Percentiles rank a stretch among this genome's conserved stretches.
Conservation (phyloP, 2,329 filamentous ascomycete species). For the Penicillium decumbens region DNA sequence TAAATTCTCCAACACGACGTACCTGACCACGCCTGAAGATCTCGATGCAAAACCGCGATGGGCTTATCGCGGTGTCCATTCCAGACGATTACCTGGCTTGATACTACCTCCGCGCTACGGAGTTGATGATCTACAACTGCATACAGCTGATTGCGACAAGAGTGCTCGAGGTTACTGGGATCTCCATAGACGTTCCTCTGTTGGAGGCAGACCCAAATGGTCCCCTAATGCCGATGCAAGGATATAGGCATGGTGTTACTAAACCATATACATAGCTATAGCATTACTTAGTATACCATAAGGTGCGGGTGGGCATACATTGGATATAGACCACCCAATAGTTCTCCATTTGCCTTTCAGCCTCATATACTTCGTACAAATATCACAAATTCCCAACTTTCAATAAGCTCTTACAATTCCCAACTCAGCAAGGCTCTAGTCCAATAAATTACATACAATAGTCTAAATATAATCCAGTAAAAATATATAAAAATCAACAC, state of each 20-base stretch:
- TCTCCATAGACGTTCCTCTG: background rate
- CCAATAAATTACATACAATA: no score
- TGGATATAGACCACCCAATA: no score
- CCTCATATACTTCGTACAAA: no score
- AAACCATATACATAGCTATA: no score
- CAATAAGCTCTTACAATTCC: no score
- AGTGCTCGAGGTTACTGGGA: slow-evolving; percentile 2
- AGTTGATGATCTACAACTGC: slow-evolving; percentile 11
- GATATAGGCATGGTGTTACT: slow-evolving; percentile 6
- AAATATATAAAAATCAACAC: no score
- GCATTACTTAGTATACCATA: no score
- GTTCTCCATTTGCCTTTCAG: no score
- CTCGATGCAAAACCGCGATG: background rate
- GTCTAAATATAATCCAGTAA: no score
- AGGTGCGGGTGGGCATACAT: no score
- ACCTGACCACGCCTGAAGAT: background rate
- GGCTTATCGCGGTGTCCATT: slow-evolving; percentile 9
- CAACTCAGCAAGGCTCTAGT: no score
- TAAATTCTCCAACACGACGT: slow-evolving; percentile 8
- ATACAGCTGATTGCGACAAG: slow-evolving; percentile 7
- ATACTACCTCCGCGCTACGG: slow-evolving; percentile 6
- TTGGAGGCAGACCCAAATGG: background rate
- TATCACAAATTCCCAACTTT: no score
- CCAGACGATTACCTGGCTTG: slow-evolving; percentile 11
- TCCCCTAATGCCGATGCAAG: slow-evolving; percentile 17